Percentiles rank a stretch among this genome's conserved stretches.
These are phyloP conservation scores for Ogataea corticis DNA, from an alignment of 805 yeast species.

Conservation along the genomic window DNA sequence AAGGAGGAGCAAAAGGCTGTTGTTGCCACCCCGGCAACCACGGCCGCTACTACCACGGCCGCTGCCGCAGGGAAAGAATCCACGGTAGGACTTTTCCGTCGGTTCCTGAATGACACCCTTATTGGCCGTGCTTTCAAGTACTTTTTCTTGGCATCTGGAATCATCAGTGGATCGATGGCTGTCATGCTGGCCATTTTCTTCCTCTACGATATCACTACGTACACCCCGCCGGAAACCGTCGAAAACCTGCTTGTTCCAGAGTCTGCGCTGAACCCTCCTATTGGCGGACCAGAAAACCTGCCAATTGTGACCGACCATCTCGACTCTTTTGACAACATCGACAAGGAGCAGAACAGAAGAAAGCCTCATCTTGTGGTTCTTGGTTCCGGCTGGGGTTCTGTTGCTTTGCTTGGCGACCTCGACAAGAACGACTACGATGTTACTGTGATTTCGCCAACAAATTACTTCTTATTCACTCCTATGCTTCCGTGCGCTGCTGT, in stretches of 20 bases:
- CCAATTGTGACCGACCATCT: conserved; percentile 58
- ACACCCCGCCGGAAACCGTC: conserved; percentile 41
- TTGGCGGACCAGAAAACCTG: conserved; percentile 72
- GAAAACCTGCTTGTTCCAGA: conserved; percentile 50
- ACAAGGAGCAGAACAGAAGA: conserved; percentile 44
- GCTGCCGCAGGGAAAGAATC: too few species aligned
- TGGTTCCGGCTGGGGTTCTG: conserved; percentile 76
- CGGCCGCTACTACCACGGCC: neutral
- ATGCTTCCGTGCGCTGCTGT: conserved; percentile 70
- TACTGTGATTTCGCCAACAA: conserved; percentile 67
- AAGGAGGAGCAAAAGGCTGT: neutral
- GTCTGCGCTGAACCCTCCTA: conserved; percentile 52
- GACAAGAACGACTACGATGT: conserved; percentile 59
- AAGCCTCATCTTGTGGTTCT: conserved; percentile 60
- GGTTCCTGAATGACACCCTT: conserved; percentile 24
- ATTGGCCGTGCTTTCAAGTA: conserved; percentile 36
- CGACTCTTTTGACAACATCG: conserved; percentile 56
- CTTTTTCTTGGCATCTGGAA: conserved; percentile 41
- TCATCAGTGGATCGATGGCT: conserved; percentile 43
- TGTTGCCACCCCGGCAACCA: neutral
- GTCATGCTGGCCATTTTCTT: conserved; percentile 51
- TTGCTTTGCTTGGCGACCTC: conserved; percentile 53
- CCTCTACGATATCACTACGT: conserved; percentile 68
- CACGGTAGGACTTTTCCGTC: neutral
- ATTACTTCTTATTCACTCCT: conserved; percentile 70